phyloP scores from a whole-genome alignment of 2,329 filamentous ascomycete genomes.

The Monosporascus cannonballus region DNA sequence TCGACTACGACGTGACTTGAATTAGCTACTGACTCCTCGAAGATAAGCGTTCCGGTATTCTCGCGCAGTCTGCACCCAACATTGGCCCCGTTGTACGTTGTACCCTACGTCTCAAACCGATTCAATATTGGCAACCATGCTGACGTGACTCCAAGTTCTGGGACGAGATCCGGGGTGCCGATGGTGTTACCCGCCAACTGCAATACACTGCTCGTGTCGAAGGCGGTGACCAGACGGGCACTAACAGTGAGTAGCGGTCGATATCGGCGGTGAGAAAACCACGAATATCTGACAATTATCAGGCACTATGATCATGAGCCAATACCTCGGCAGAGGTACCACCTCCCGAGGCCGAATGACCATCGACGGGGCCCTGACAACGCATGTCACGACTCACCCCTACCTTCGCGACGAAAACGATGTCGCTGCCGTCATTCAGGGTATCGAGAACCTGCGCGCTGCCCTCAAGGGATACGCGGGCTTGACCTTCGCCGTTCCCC shows the following conservation, averaged over 20 bases:
- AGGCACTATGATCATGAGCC: slow-evolving; percentile 45
- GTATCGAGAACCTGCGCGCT: slow-evolving; percentile 53
- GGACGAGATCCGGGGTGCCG: slow-evolving; percentile 50
- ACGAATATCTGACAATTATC: slow-evolving; percentile 8
- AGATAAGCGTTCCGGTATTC: slow-evolving; percentile 42
- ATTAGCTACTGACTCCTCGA: slow-evolving; percentile 4
- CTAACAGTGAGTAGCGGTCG: slow-evolving; percentile 19
- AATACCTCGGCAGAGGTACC: slow-evolving; percentile 59
- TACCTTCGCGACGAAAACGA: slow-evolving; percentile 55
- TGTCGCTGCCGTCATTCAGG: slow-evolving; percentile 52
- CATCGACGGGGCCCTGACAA: slow-evolving; percentile 52
- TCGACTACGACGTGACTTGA: not conserved
- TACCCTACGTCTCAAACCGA: not conserved
- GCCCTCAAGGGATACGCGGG: slow-evolving; percentile 47
- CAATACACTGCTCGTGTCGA: slow-evolving; percentile 64
- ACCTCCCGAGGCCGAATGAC: slow-evolving; percentile 55
- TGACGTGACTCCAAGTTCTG: slow-evolving; percentile 30
- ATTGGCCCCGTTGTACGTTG: slow-evolving; percentile 49
- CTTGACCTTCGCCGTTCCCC: slow-evolving; percentile 52
- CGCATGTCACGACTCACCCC: slow-evolving; percentile 52
- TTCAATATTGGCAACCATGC: not conserved
- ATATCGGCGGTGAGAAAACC: not conserved
- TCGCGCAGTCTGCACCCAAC: slow-evolving; percentile 59
- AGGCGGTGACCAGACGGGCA: slow-evolving; percentile 33
- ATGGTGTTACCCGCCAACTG: slow-evolving; percentile 56